phyloP scores from a whole-genome alignment of 2,329 filamentous ascomycete genomes.

The Sclerotinia subarctica region DNA sequence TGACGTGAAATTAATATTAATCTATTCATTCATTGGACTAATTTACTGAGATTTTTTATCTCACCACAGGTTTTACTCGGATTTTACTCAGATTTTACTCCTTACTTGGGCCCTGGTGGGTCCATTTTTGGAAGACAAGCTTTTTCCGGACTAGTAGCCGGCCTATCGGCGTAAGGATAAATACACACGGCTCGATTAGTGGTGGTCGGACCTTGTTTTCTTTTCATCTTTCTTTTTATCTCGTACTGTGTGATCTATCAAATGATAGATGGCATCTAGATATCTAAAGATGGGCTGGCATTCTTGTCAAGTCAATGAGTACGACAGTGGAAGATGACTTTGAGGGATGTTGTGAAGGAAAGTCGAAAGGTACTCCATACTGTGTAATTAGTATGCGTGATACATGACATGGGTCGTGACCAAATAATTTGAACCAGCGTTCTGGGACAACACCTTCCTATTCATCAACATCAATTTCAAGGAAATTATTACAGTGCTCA shows the following conservation, averaged over 20 bases:
- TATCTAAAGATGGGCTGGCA: not conserved
- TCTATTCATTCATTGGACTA: not conserved
- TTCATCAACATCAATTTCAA: not conserved
- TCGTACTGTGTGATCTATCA: slow-evolving; percentile 9
- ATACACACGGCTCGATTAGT: not conserved
- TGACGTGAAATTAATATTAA: not conserved
- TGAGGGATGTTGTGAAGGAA: not conserved
- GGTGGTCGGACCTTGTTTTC: not conserved
- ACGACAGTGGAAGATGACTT: not conserved
- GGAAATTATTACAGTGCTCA: not conserved
- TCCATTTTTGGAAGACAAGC: not conserved
- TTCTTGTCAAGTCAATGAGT: slow-evolving; percentile 1
- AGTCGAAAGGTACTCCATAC: not conserved
- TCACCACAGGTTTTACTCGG: not conserved
- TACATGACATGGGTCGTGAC: not conserved
- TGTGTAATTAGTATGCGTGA: not conserved
- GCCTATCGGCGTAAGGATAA: slow-evolving; percentile 2
- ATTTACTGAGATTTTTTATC: not conserved
- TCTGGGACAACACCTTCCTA: slow-evolving; percentile 1
- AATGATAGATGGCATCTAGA: not conserved
- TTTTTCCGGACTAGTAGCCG: not conserved
- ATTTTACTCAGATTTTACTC: too few species aligned
- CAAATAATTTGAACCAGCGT: not conserved
- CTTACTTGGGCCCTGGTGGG: not conserved
- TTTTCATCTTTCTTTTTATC: not conserved